phyloP scores from a whole-genome alignment of 768 basidiomycete genomes.

The Tricholoma sp. region DNA sequence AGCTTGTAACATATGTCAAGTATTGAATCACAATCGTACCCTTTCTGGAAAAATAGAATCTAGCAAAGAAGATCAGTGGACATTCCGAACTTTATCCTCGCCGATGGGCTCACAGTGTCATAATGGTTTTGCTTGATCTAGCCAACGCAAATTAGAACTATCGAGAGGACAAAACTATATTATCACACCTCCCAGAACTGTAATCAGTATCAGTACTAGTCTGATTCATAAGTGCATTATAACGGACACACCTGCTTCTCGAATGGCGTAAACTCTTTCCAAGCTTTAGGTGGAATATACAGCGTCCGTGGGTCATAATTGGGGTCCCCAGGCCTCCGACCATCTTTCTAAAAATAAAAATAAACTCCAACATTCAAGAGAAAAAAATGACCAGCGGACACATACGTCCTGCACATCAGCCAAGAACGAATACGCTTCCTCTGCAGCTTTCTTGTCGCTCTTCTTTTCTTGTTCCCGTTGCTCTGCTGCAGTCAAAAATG shows the following conservation, averaged over 20 bases:
- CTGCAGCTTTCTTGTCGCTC: slow-evolving; percentile 74
- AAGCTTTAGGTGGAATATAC: slow-evolving; percentile 68
- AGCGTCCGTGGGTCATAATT: slow-evolving; percentile 91
- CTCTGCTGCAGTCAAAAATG: slow-evolving; percentile 83
- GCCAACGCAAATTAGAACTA: neutral
- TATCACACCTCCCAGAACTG: slow-evolving; percentile 69
- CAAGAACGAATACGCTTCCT: slow-evolving; percentile 76
- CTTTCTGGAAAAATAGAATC: slow-evolving; percentile 98
- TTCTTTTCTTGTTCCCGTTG: slow-evolving; percentile 70
- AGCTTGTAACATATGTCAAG: slow-evolving; percentile 1
- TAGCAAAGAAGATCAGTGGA: slow-evolving; percentile 19
- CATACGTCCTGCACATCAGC: slow-evolving; percentile 66
- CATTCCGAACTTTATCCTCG: slow-evolving; percentile 7
- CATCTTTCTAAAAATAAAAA: slow-evolving; percentile 79
- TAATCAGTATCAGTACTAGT: slow-evolving; percentile 2
- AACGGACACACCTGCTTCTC: slow-evolving; percentile 68
- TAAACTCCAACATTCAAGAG: slow-evolving; percentile 1
- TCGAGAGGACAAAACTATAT: neutral
- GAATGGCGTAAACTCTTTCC: slow-evolving; percentile 88
- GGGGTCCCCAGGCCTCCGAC: slow-evolving; percentile 68
- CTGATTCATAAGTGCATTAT: neutral
- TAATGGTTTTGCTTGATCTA: slow-evolving; percentile 97
- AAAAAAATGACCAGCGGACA: slow-evolving; percentile 2
- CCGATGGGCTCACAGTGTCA: slow-evolving; percentile 65
- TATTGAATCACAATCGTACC: slow-evolving; percentile 36